Conservation (phyloP, 2,329 filamentous ascomycete species). For the Pyrenophora seminiperda region DNA sequence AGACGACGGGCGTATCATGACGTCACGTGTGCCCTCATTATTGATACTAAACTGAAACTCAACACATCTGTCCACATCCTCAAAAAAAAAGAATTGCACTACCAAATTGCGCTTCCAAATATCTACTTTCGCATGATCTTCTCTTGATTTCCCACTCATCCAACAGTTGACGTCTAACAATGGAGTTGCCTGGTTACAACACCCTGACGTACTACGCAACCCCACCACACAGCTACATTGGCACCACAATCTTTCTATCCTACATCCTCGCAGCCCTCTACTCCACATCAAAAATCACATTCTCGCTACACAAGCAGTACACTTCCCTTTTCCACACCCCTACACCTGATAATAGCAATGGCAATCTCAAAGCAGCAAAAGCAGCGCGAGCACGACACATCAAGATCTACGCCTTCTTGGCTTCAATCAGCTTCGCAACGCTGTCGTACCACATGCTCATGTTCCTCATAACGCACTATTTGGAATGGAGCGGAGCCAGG, state of each 20-base stretch:
- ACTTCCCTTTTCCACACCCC: not conserved
- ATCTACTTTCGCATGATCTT: not conserved
- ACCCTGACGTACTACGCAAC: constrained; percentile 19
- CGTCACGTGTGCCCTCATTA: constrained; percentile 33
- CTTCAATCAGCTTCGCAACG: constrained; percentile 34
- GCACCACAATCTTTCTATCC: constrained; percentile 37
- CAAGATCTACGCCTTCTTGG: constrained; percentile 35
- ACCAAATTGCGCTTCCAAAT: not conserved
- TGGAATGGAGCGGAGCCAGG: constrained; percentile 24
- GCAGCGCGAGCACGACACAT: constrained; percentile 30
- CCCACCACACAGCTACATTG: constrained; percentile 38
- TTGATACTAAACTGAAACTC: constrained; percentile 10
- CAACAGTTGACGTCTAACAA: not conserved
- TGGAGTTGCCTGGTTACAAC: constrained; percentile 14
- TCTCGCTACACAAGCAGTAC: constrained; percentile 30
- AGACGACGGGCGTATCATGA: constrained; percentile 37
- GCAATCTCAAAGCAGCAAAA: constrained; percentile 14
- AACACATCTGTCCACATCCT: not conserved
- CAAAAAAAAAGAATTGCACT: constrained; percentile 15
- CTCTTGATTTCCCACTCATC: not conserved
- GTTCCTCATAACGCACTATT: constrained; percentile 36
- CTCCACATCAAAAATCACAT: constrained; percentile 23
- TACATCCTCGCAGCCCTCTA: constrained; percentile 38
- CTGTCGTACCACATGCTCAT: constrained; percentile 41
- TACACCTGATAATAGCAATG: constrained; percentile 2